Evolutionary conservation across 257 asterid species (phyloP).

Genomic region (Fraxinus excelsior): DNA sequence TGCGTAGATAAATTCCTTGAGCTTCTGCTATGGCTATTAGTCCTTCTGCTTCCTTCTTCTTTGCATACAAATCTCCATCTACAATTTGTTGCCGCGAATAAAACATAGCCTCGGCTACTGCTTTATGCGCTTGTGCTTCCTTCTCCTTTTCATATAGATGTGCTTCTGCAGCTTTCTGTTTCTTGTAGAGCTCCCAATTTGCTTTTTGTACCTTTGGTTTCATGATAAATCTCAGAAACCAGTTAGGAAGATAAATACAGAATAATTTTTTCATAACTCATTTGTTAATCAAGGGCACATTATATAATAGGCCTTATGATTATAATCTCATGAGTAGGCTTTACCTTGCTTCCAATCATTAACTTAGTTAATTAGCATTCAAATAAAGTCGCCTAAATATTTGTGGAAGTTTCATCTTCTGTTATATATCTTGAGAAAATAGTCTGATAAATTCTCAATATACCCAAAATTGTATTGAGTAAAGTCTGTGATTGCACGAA

Average conservation of each 20-base stretch:
- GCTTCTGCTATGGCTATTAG: constrained; percentile 59
- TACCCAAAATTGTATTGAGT: too few relatives aligned
- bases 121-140: constrained; percentile 53
- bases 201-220: constrained; percentile 57
- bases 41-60: constrained; percentile 69
- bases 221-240: not conserved
- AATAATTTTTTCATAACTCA: not conserved
- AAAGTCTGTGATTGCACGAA: too few relatives aligned
- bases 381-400: too few relatives aligned
- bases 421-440: too few relatives aligned
- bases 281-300: too few relatives aligned
- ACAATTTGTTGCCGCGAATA: constrained; percentile 41
- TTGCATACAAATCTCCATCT: constrained; percentile 57
- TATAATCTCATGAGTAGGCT: too few relatives aligned
- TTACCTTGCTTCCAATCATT: too few relatives aligned
- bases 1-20: constrained; percentile 49
- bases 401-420: too few relatives aligned
- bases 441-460: too few relatives aligned
- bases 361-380: too few relatives aligned
- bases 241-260: too few relatives aligned
- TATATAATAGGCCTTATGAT: too few relatives aligned
- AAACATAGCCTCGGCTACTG: constrained; percentile 51
- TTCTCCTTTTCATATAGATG: constrained; percentile 54
- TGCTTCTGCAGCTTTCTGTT: constrained; percentile 62
- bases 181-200: constrained; percentile 67